Base-by-base conservation (phyloP, 2,329 filamentous ascomycete genomes). In the Fusarium sp. region DNA sequence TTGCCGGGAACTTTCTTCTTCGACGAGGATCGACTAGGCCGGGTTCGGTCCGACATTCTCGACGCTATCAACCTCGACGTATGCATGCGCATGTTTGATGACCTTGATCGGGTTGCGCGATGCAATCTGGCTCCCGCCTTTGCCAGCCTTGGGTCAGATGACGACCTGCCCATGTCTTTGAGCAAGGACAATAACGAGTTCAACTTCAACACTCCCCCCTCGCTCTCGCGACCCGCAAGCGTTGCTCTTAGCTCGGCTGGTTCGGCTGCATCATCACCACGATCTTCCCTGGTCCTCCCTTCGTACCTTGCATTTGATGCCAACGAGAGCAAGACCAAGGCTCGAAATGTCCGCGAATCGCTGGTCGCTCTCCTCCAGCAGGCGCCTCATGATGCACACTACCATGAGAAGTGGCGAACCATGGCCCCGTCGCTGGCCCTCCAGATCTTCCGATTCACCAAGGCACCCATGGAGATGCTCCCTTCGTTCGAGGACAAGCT, bases 1-100 rank as follows among this genome's bases (percentile, higher is more conserved):
- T 81, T 90, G 3, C 90, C 90, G 0, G 88, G 88, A 54, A 92
- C 90, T 0, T 92, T 92, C 74, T 82, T 90, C 52, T 92, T 92
- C 64, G 90, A 92, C 73, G 90, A 92, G 77, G 90, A 92, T 78
- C 88, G 90, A 34, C 83, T 92, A 50, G 77, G 87, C 60, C 91
- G 91, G 77, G 84, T 92, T 38, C 87, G 89, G 20, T 85, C 87
- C 8, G 90, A 92, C 77, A 86, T 92, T 81, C 84, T 88, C 34
- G 90, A 92, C 75, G 86, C 88, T 63, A 87, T 92, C 76, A 91
- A 91, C 77, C 80, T 92, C 14, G 89, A 92, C 68, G 85, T 92
- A 18, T 92, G 90, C 83, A 90, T 91, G 88, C 85, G 85, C 29
- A 84, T 89, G 71, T 90, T 87, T 72, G 88, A 90, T 66, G 84